phyloP scores from a whole-genome alignment of 2,329 filamentous ascomycete species.

The Coniochaeta sp. region DNA sequence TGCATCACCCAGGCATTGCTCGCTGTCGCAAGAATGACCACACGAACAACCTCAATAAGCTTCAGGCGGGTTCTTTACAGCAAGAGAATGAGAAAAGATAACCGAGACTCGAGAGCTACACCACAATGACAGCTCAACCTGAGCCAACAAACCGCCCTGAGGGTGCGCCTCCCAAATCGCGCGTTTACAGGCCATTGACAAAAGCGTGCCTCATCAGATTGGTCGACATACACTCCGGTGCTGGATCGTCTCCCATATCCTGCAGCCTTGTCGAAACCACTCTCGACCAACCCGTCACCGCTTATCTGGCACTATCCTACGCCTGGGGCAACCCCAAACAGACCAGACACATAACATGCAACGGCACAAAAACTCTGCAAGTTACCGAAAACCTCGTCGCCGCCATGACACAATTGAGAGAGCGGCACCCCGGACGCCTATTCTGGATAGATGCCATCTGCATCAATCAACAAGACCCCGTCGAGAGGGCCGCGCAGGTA shows the following conservation, averaged over 20 bases:
- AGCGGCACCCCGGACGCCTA: not conserved
- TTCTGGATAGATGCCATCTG: conserved; percentile 9
- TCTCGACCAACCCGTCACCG: not conserved
- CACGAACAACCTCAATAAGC: too few relatives aligned
- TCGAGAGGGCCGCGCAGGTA: conserved; percentile 5
- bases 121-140: too few relatives aligned
- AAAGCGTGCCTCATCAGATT: not conserved
- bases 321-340: conserved; percentile 4
- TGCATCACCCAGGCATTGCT: too few relatives aligned
- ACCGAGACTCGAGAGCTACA: too few relatives aligned
- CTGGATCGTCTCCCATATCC: not conserved
- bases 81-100: too few relatives aligned
- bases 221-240: not conserved
- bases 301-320: conserved; percentile 5
- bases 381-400: not conserved
- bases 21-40: too few relatives aligned
- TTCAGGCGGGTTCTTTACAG: too few relatives aligned
- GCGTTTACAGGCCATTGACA: not conserved
- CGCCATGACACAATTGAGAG: conserved; percentile 4
- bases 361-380: not conserved
- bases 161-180: too few relatives aligned
- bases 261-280: not conserved
- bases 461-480: conserved; percentile 7
- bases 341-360: not conserved
- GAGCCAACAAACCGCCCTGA: too few relatives aligned